Evolutionary conservation across 2,329 filamentous ascomycete species (phyloP), one percentile per base, ranked within the genome.

Genomic region (Claviceps cyperi): DNA sequence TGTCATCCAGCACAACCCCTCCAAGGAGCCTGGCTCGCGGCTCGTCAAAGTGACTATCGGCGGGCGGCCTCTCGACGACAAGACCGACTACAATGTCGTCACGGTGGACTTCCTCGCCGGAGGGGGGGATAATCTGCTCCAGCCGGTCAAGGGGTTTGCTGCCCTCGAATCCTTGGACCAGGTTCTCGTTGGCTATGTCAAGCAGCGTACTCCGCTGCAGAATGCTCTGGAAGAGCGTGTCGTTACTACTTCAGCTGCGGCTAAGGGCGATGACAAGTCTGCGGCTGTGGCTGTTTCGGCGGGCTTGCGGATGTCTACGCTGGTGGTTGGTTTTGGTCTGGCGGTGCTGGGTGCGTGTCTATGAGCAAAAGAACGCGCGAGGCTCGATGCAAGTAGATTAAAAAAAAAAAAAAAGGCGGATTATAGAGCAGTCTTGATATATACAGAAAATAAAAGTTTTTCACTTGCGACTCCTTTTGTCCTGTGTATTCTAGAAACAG

Each of bases 31-130:
- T 32, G 75, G 75, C 41, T 69, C 64, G 35, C 74, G 69, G 50
- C 71, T 84, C 3, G 67, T 80, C 17, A 66, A 68, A 15, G 69
- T 81, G 1, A 71, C 66, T 1, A 69, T 83, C 37, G 69, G 66
- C 35, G 74, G 66, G 14, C 57, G 70, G 55, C 62, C 67, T 0
- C 64, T 83, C 2, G 70, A 76, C 36, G 62, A 68, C 11, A 62
- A 60, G 5, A 44, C 51, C 11, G 64, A 70, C 28, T 84, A 84
- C 60, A 72, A 69, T 11, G 62, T 84, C 19, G 75, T 80, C 15
- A 83, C 80, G 0, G 65, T 81, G 1, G 80, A 83, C 56, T 84
- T 83, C 55, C 55, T 84, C 0, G 77, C 78, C 1, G 71, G 71
- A 2, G 78, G 77, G 2, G 81, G 80, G 14, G 81, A 84, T 56